A percentile compares a stretch with the other conserved stretches of the same genome.
Conservation (phyloP, 2,329 filamentous ascomycete species). For the Fusarium stilboides region DNA sequence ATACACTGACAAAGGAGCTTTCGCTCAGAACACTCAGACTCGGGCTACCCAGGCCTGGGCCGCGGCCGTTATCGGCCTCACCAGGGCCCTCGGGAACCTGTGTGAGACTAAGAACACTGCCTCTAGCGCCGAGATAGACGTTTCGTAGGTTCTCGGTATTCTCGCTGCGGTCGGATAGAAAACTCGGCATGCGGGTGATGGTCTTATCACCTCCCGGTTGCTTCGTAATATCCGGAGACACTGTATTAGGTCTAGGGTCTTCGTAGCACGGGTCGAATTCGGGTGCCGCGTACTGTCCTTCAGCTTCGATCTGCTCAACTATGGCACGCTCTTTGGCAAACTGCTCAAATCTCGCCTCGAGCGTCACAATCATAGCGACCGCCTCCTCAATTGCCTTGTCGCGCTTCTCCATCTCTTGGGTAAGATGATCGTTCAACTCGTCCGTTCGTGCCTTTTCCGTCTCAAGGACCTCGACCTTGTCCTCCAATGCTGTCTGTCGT, state of each 20-base stretch:
- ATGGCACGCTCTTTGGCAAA: slow-evolving; percentile 68
- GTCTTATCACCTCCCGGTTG: slow-evolving; percentile 54
- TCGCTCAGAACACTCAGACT: slow-evolving; percentile 76
- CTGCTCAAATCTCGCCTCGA: slow-evolving; percentile 73
- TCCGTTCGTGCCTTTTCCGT: slow-evolving; percentile 67
- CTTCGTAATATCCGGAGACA: slow-evolving; percentile 36
- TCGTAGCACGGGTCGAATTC: slow-evolving; percentile 51
- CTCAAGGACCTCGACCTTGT: slow-evolving; percentile 69
- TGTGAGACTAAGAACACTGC: slow-evolving; percentile 66
- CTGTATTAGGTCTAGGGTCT: slow-evolving; percentile 38
- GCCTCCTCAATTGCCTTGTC: slow-evolving; percentile 81
- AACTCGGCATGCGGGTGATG: slow-evolving; percentile 74
- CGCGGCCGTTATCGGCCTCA: slow-evolving; percentile 38
- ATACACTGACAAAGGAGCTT: slow-evolving; percentile 77
- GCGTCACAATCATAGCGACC: slow-evolving; percentile 76
- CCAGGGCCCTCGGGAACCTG: slow-evolving; percentile 60
- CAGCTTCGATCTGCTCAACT: slow-evolving; percentile 65
- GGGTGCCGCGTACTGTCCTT: slow-evolving; percentile 55
- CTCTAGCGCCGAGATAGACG: slow-evolving; percentile 67
- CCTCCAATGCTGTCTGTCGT: slow-evolving; percentile 72
- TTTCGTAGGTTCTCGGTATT: slow-evolving; percentile 73
- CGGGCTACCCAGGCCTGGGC: slow-evolving; percentile 67
- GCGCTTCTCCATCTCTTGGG: slow-evolving; percentile 74
- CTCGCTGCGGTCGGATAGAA: slow-evolving; percentile 72
- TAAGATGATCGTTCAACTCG: slow-evolving; percentile 71